These are phyloP conservation scores for Talaromyces stipitatus DNA, from an alignment of 495 filamentous ascomycete species.

Conservation along the genomic window DNA sequence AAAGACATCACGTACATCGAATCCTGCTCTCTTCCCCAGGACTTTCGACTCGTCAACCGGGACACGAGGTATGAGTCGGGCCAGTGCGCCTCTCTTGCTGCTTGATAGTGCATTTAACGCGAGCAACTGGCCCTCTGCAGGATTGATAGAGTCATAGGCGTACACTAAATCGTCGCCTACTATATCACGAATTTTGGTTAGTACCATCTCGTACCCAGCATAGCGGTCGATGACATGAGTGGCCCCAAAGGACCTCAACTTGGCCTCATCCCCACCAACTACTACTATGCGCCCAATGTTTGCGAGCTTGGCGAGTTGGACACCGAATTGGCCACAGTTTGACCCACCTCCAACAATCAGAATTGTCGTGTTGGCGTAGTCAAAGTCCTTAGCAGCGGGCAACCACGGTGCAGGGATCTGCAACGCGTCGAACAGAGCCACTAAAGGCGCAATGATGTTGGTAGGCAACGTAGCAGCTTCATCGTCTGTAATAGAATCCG, in stretches of 20 bases:
- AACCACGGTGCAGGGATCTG: slow-evolving; percentile 12
- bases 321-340: slow-evolving; percentile 19
- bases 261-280: slow-evolving; percentile 5
- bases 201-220: slow-evolving; percentile 11
- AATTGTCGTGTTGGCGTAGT: slow-evolving; percentile 14
- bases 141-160: slow-evolving; percentile 20
- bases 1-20: slow-evolving; percentile 10
- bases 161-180: slow-evolving; percentile 25
- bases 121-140: slow-evolving; percentile 9
- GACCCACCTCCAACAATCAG: slow-evolving; percentile 25
- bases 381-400: slow-evolving; percentile 10
- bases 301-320: slow-evolving; percentile 21
- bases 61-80: slow-evolving; percentile 12
- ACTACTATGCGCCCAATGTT: slow-evolving; percentile 20
- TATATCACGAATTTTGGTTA: slow-evolving; percentile 15
- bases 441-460: slow-evolving; percentile 15
- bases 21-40: slow-evolving; percentile 15
- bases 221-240: slow-evolving; percentile 26
- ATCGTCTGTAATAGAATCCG: slow-evolving; percentile 15
- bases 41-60: slow-evolving; percentile 11
- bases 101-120: slow-evolving; percentile 21
- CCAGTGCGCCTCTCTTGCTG: slow-evolving; percentile 19
- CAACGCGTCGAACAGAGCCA: slow-evolving; percentile 19
- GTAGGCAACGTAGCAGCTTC: slow-evolving; percentile 20
- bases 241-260: slow-evolving; percentile 16